Evolutionary conservation across 305 asterid species (phyloP).

Genomic region (Andrographis paniculata): DNA sequence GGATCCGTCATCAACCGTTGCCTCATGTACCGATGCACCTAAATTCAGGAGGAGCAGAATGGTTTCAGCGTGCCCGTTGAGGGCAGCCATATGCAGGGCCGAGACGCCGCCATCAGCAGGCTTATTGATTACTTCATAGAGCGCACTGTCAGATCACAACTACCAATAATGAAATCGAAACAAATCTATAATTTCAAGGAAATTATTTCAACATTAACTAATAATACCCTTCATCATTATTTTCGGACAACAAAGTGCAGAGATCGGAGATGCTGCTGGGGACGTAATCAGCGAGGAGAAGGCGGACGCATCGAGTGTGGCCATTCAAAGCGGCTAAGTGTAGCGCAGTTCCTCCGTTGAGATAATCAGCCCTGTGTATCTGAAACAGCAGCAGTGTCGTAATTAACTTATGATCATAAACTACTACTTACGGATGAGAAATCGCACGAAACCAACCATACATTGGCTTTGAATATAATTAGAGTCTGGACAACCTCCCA

Average conservation of each 20-base stretch:
- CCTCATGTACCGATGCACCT: constrained; percentile 53
- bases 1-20: constrained; percentile 68
- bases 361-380: constrained; percentile 80
- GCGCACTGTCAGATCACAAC: constrained; percentile 32
- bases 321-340: constrained; percentile 88
- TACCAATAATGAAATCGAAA: constrained; percentile 1
- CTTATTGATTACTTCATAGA: constrained; percentile 50
- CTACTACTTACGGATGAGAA: too few species aligned
- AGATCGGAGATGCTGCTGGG: constrained; percentile 59
- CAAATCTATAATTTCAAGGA: background rate
- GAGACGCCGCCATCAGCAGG: constrained; percentile 86
- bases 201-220: too few species aligned
- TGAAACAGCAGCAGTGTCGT: constrained; percentile 10
- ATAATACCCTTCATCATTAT: constrained; percentile 43
- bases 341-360: constrained; percentile 85
- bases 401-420: background rate
- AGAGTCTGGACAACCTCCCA: constrained; percentile 93
- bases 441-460: constrained; percentile 23
- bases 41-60: constrained; percentile 69
- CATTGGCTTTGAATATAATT: constrained; percentile 70
- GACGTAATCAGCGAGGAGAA: constrained; percentile 65
- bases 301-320: constrained; percentile 63
- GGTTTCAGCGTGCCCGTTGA: constrained; percentile 70
- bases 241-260: constrained; percentile 28
- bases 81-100: constrained; percentile 89